Conservation (phyloP, 116 monocot genomes). For the Posidonia oceanica region DNA sequence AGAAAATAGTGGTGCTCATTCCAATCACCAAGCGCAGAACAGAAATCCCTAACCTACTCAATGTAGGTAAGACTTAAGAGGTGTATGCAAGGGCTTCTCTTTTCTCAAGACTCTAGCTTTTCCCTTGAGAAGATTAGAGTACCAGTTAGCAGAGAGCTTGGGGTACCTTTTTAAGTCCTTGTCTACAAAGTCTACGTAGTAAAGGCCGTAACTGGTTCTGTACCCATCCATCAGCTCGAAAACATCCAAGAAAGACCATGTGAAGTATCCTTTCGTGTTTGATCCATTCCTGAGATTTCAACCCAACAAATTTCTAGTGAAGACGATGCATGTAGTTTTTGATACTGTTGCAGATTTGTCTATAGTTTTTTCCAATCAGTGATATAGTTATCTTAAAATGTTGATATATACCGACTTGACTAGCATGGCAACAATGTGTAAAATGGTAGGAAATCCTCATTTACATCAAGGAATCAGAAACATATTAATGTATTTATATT, state of each 20-base stretch:
- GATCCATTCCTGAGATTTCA: constrained; percentile 28
- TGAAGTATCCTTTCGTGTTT: constrained; percentile 29
- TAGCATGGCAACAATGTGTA: too few relatives aligned
- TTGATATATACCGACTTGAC: too few relatives aligned
- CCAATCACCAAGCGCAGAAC: not conserved
- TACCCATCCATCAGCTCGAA: constrained; percentile 29
- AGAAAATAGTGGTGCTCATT: not conserved
- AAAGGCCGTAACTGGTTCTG: constrained; percentile 19
- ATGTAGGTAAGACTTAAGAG: not conserved
- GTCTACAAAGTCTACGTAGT: constrained; percentile 25
- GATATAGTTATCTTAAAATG: not conserved
- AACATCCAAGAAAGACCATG: constrained; percentile 40
- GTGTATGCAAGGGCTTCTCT: not conserved
- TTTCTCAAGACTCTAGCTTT: not conserved
- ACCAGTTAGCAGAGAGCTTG: constrained; percentile 41
- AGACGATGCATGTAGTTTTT: not conserved
- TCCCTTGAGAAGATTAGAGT: constrained; percentile 26
- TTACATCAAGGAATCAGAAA: not conserved
- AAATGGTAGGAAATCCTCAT: not conserved
- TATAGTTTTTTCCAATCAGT: not conserved
- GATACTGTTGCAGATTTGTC: not conserved
- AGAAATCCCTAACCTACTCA: not conserved
- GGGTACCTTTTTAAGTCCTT: constrained; percentile 20
- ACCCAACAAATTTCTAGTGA: not conserved
- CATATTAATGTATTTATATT: not conserved